Percentiles rank a stretch among this genome's conserved stretches.
Evolutionary conservation across 176 grass and related monocot species (phyloP).

Genomic region (Oryza glumipatula): DNA sequence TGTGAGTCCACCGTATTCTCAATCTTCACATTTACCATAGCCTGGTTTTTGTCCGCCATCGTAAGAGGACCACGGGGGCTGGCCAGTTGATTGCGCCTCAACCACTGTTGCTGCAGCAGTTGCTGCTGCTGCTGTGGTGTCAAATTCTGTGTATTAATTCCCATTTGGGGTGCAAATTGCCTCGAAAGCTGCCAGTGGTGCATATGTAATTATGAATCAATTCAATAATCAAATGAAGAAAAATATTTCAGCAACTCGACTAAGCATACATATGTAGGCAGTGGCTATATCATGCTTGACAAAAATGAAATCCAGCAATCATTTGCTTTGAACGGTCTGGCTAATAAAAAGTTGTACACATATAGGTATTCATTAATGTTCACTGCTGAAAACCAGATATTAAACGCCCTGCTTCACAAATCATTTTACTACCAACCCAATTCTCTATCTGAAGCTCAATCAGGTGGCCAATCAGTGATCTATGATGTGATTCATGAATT

Average conservation of each 20-base stretch:
- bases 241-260: background rate
- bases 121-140: conserved; percentile 68
- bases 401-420: background rate
- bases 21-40: conserved; percentile 75
- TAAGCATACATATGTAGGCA: background rate
- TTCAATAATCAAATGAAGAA: conserved; percentile 11
- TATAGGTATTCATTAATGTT: background rate
- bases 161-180: conserved; percentile 71
- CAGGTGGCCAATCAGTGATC: background rate
- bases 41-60: conserved; percentile 72
- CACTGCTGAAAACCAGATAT: background rate
- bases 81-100: conserved; percentile 70
- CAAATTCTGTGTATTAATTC: conserved; percentile 64
- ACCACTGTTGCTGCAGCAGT: conserved; percentile 61
- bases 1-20: conserved; percentile 84
- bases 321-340: conserved; percentile 18
- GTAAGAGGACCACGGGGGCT: conserved; percentile 69
- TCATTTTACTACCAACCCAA: background rate
- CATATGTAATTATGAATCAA: conserved; percentile 6
- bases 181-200: conserved; percentile 57
- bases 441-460: background rate
- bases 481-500: background rate
- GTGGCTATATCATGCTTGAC: background rate
- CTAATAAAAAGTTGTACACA: background rate
- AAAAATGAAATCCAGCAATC: background rate